phyloP scores from a whole-genome alignment of 768 basidiomycete genomes.

The Calocybe cyanea region DNA sequence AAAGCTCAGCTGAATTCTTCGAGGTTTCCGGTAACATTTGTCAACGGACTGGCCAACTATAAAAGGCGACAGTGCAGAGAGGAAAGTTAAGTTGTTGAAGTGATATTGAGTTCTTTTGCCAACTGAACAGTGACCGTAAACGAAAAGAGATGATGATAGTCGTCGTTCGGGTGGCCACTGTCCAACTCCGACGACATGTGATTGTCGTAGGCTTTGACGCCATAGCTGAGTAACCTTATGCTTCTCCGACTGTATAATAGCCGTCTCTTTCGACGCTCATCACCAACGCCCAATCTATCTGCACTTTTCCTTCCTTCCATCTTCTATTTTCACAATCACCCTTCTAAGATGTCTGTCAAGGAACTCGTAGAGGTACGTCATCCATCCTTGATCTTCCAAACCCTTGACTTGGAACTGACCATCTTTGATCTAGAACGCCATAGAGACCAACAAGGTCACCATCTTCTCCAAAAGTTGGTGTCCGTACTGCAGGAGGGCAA shows the following conservation, averaged over 20 bases:
- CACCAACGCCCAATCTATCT: constrained; percentile 12
- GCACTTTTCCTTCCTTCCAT: constrained; percentile 25
- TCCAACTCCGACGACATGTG: constrained; percentile 9
- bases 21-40: too few relatives aligned
- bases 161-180: too few relatives aligned
- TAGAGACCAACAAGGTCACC: constrained; percentile 46
- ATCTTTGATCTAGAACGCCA: constrained; percentile 32
- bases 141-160: too few relatives aligned
- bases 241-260: constrained; percentile 16
- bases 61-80: too few relatives aligned
- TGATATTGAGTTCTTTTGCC: too few relatives aligned
- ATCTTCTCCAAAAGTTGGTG: constrained; percentile 63
- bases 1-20: too few relatives aligned
- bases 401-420: not conserved
- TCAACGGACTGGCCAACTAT: too few relatives aligned
- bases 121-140: too few relatives aligned
- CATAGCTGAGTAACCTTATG: constrained; percentile 17
- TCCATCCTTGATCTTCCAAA: not conserved
- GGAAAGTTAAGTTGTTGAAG: too few relatives aligned
- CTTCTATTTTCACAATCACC: constrained; percentile 23
- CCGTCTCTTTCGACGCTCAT: constrained; percentile 10
- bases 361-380: constrained; percentile 40
- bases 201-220: constrained; percentile 12
- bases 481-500: constrained; percentile 48
- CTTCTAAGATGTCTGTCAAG: constrained; percentile 32